Base-by-base conservation (phyloP, 2,329 filamentous ascomycete species). In the Pseudogymnoascus sp. region DNA sequence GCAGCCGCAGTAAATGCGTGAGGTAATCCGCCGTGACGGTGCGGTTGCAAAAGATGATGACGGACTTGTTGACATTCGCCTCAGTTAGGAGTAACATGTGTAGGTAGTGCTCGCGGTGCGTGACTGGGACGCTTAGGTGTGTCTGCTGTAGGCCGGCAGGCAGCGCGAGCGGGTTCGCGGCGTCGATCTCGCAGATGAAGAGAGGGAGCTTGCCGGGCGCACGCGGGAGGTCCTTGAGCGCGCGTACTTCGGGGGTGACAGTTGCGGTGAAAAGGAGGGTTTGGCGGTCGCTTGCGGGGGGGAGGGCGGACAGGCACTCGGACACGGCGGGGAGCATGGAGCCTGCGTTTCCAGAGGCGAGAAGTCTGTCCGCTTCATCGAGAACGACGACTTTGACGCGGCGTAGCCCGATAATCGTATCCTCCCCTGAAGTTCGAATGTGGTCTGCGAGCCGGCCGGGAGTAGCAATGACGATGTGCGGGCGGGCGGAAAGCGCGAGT, bases 221-320 rank as follows among this genome's bases (percentile, higher is more conserved):
- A 40, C 84, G 80, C 7, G 91, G 88, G 78, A 90, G 84, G 64
- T 89, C 84, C 75, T 96, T 95, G 64, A 98, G 78, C 2, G 91
- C 90, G 60, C 91, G 86, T 3, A 99, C 92, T 78, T 98, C 93
- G 2, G 91, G 87, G 0, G 95, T 98, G 46, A 99, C 87, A 1
- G 95, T 99, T 14, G 95, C 95, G 7, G 95, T 99, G 78, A 99
- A 99, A 2, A 99, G 84, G 14, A 96, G 84, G 0, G 93, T 99
- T 75, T 99, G 93, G n/a, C 95, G 85, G 71, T 91, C 81, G 1
- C 83, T 78, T 4, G 91, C 84, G 0, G 90, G 86, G 0, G 95
- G 95, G 0, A 99, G 82, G 1, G 88, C 87, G 2, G 86, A 87
- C 3, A 99, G 81, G 72, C 93, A 97, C 65, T 91, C 90, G 73